Base-by-base conservation (phyloP, 148 eudicot species). In the Diospyros lotus region DNA sequence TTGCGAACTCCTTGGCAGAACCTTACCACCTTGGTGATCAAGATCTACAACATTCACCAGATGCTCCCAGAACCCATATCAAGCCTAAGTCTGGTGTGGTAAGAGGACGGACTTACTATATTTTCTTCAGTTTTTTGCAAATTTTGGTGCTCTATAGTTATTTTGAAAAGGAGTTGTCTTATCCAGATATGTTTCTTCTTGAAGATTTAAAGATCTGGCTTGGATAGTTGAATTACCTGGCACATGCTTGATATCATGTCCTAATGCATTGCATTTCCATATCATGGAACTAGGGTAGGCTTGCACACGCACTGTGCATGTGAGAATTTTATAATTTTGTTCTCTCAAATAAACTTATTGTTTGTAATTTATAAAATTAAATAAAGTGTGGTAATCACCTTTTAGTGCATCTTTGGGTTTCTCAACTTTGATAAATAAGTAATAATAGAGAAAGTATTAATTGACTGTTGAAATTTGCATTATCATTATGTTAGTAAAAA, bases 41-140 rank as follows among this genome's bases (percentile, higher is more conserved):
- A 43, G 71, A 72, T 51, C 74, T 72, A 14, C 71, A 65, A 15
- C 60, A 71, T 53, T 80, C 83, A 69, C 73, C 73, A 63, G 87
- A 86, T 84, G 66, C 78, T 76, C 72, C 83, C 56, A 80, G 81
- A 62, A 66, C 78, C 65, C 66, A 48, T 72, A 81, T 76, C 69
- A 80, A 70, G 71, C 87, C 85, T 74, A 78, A 73, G 68, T 72
- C 65, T 74, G 60, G 69, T 77, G 78, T 40, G 76, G 94, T 90
- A 86, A 82, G 94, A 73, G 51, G 28, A 28, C 28, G 56, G 77
- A 46, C 3, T 66, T 14, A 58, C 18, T 12, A 45, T 8, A 71
- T 11, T 77, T 43, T 12, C 7, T 58, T 54, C 48, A 40, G 58
- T 64, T 74, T 43, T 38, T 3, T 11, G 50, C 13, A 12, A 44